These are phyloP conservation scores for Phytophthora cajani DNA, from an alignment of 352 stramenopile species.

Conservation along the genomic window DNA sequence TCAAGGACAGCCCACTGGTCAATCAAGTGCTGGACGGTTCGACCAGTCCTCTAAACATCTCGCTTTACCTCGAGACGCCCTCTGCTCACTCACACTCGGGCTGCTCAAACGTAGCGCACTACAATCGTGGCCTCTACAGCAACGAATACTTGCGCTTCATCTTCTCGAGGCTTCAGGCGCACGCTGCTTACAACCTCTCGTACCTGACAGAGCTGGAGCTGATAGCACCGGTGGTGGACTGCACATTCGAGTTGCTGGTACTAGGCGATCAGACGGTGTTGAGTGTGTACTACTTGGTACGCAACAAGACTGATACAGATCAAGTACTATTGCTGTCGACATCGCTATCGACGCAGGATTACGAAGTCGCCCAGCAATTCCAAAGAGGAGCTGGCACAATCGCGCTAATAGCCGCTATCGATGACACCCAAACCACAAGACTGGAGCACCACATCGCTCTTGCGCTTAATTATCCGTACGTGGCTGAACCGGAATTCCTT, in stretches of 20 bases:
- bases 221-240: constrained; percentile 50
- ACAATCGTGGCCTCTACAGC: constrained; percentile 30
- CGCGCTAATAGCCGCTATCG: constrained; percentile 27
- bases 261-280: constrained; percentile 17
- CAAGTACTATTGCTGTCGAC: constrained; percentile 34
- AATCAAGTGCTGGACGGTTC: constrained; percentile 26
- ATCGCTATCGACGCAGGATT: constrained; percentile 38
- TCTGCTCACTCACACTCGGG: constrained; percentile 18
- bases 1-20: constrained; percentile 44
- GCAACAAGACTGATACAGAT: constrained; percentile 17
- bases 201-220: constrained; percentile 40
- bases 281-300: constrained; percentile 38
- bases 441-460: constrained; percentile 35
- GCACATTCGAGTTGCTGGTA: constrained; percentile 28
- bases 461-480: constrained; percentile 39
- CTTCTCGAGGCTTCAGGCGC: constrained; percentile 23
- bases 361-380: constrained; percentile 24
- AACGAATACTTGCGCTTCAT: constrained; percentile 38
- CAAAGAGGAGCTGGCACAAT: constrained; percentile 25
- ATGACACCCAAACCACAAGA: constrained; percentile 17
- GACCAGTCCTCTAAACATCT: constrained; percentile 21
- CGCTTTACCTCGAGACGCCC: constrained; percentile 41
- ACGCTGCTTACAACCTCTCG: constrained; percentile 33
- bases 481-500: constrained; percentile 20
- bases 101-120: constrained; percentile 22